phyloP scores from a whole-genome alignment of 805 yeast species.

The Lipomyces sp. region DNA sequence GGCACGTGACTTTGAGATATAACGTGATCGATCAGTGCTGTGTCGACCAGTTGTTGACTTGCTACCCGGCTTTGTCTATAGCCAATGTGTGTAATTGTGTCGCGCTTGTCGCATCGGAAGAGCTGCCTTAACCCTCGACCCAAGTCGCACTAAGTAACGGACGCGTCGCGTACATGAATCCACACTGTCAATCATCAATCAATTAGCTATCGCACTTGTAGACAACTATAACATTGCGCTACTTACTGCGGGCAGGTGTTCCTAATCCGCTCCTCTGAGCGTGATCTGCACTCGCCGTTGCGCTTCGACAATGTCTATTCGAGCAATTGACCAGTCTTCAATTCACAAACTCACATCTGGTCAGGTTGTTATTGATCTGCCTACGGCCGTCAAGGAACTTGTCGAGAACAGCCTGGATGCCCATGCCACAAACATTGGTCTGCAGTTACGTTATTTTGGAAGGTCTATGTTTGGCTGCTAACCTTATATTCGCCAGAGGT shows the following conservation, averaged over 20 bases:
- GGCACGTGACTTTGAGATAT: too few relatives aligned
- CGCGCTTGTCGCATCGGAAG: too few relatives aligned
- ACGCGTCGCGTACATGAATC: too few relatives aligned
- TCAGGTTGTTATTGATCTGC: constrained; percentile 83
- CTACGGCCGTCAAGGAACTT: constrained; percentile 80
- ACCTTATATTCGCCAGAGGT: constrained; percentile 52
- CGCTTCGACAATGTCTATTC: constrained; percentile 37
- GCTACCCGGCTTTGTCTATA: too few relatives aligned
- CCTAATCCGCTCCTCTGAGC: background rate
- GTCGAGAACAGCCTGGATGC: constrained; percentile 91
- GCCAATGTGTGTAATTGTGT: too few relatives aligned
- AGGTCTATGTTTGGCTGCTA: background rate
- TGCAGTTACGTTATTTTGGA: background rate
- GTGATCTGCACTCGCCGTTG: background rate
- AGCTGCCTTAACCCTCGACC: too few relatives aligned
- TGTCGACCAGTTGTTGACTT: too few relatives aligned
- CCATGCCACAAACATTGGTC: constrained; percentile 57
- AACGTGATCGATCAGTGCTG: too few relatives aligned
- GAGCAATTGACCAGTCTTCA: constrained; percentile 56
- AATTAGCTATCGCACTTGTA: background rate
- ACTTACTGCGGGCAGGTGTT: background rate
- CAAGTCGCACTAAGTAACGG: too few relatives aligned
- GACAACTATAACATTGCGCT: background rate
- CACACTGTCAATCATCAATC: too few relatives aligned
- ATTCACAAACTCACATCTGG: constrained; percentile 85